Percentiles rank a stretch among this genome's conserved stretches.
These are phyloP conservation scores for Teratosphaeria zuluensis DNA, from an alignment of 2,329 filamentous ascomycete genomes.

Conservation along the genomic window DNA sequence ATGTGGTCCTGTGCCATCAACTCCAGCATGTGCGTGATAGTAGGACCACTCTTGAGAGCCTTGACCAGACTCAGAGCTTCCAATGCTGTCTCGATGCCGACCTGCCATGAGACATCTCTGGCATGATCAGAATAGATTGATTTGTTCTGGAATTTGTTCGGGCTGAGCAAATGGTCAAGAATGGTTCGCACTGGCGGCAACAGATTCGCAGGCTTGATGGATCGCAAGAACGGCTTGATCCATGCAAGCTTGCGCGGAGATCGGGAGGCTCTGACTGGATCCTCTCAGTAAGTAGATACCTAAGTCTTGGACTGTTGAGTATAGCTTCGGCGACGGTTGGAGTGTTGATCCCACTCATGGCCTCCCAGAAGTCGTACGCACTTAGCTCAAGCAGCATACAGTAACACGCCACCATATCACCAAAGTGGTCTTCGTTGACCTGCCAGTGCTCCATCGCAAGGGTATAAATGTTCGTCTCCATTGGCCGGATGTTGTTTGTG, in stretches of 20 bases:
- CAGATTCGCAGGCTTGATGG: constrained; percentile 64
- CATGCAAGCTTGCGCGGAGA: constrained; percentile 60
- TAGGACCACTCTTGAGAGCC: constrained; percentile 18
- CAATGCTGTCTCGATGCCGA: constrained; percentile 40
- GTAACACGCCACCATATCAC: constrained; percentile 61
- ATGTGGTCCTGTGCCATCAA: constrained; percentile 22
- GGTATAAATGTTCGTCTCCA: constrained; percentile 61
- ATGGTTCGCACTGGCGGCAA: constrained; percentile 74
- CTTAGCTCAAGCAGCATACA: constrained; percentile 64
- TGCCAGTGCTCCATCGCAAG: constrained; percentile 56
- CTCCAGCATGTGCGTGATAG: constrained; percentile 20
- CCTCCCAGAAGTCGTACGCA: constrained; percentile 76
- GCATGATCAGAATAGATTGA: constrained; percentile 45
- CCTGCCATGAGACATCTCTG: constrained; percentile 52
- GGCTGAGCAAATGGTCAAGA: constrained; percentile 60
- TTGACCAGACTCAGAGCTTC: constrained; percentile 14
- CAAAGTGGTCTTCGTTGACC: constrained; percentile 44
- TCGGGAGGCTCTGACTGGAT: constrained; percentile 44
- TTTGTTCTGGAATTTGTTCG: constrained; percentile 48
- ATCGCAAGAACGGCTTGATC: constrained; percentile 68
- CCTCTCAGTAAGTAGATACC: constrained; percentile 47
- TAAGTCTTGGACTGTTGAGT: constrained; percentile 61
- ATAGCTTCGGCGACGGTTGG: constrained; percentile 75
- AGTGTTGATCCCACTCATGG: constrained; percentile 71
- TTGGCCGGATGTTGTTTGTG: constrained; percentile 63